Base-by-base conservation (phyloP, 179 eudicot genomes). In the Gypsophila paniculata region DNA sequence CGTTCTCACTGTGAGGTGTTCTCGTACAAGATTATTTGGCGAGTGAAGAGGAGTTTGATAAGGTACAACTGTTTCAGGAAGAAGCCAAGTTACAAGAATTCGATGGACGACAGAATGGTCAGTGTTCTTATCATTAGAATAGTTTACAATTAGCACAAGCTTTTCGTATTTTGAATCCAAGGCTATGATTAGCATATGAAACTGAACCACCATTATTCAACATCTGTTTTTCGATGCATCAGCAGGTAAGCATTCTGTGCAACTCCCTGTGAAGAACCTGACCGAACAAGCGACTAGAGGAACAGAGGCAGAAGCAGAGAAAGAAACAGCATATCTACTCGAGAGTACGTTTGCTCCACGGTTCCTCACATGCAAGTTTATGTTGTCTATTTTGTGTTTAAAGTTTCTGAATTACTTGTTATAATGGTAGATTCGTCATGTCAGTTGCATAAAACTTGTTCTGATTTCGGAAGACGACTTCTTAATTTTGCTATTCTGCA, bases 321-420 rank as follows among this genome's bases (percentile, higher is more conserved):
- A 39, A 54, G 77, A 74, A 18, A 44, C 65, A 11, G 51, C 66
- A 19, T 32, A 22, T 67, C 59, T 74, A 38, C 77, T 74, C n/a
- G 26, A 74, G 34, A 58, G 77, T 74, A 74, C 6, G 75, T 54
- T 65, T 18, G 34, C 5, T 63, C 14, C 54, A 38, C 23, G 58
- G 15, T 32, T 62, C 1, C 46, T 6, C n/a, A 17, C 62, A 22
- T 58, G 18, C 34, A 2, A 22, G 3, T 58, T 39, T 39, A 39
- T 39, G 44, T 51, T 13, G 14, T 13, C 4, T 51, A 5, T 51
- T 51, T 17, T n/a, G n/a, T n/a, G n/a, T n/a, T n/a, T n/a, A n/a
- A n/a, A 51, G 55, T 17, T 13, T 13, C 18, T 5, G 44, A 39
- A 51, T 11, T 29, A 29, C 4, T 4, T 29, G 11, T 42, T 52